Percentiles rank a stretch among this genome's conserved stretches.
These are phyloP conservation scores for Podaxis pistillaris DNA, from an alignment of 768 basidiomycete genomes.

Conservation along the genomic window DNA sequence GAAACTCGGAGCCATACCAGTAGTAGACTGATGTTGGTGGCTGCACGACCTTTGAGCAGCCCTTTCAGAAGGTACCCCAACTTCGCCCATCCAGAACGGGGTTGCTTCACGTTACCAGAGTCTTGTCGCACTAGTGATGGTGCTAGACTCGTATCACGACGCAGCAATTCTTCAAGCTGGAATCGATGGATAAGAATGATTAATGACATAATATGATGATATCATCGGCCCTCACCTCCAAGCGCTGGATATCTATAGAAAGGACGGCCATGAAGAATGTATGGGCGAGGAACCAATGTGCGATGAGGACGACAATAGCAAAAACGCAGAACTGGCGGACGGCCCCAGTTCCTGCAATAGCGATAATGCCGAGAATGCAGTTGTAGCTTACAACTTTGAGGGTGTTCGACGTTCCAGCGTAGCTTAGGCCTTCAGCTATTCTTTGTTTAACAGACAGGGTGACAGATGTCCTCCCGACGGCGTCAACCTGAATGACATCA, in stretches of 20 bases:
- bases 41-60: constrained; percentile 62
- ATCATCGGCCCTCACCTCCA: constrained; percentile 57
- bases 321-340: constrained; percentile 93
- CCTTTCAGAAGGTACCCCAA: constrained; percentile 39
- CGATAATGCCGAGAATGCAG: constrained; percentile 71
- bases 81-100: constrained; percentile 44
- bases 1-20: constrained; percentile 45
- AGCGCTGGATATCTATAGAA: constrained; percentile 91
- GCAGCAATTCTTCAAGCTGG: constrained; percentile 83
- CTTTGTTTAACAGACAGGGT: constrained; percentile 87
- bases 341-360: constrained; percentile 71
- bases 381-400: constrained; percentile 91
- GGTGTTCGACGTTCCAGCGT: constrained; percentile 89
- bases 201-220: not conserved
- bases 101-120: constrained; percentile 30
- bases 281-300: constrained; percentile 96
- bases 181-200: constrained; percentile 13
- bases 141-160: constrained; percentile 60
- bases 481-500: constrained; percentile 63
- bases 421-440: constrained; percentile 86
- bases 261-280: constrained; percentile 95
- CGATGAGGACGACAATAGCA: constrained; percentile 90
- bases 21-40: constrained; percentile 78
- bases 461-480: constrained; percentile 82
- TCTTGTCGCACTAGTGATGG: constrained; percentile 37